Evolutionary conservation across 2,329 filamentous ascomycete genomes (phyloP).

Genomic region (Talaromyces sp.): DNA sequence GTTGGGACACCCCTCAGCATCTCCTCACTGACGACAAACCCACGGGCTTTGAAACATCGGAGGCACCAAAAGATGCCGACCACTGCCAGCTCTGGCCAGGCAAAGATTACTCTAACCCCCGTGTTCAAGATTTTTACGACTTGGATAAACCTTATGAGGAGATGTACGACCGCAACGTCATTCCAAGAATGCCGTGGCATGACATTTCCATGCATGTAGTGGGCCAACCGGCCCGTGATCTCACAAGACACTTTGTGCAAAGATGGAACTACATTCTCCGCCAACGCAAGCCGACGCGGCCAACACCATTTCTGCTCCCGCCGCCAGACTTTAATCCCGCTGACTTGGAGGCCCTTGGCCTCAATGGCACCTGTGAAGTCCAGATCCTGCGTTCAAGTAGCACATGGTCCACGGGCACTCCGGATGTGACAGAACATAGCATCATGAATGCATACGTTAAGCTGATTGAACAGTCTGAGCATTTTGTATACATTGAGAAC

Average conservation of each 20-base stretch:
- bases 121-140: constrained; percentile 90
- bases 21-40: constrained; percentile 86
- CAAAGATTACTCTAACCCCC: constrained; percentile 96
- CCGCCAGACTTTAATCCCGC: constrained; percentile 85
- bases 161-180: constrained; percentile 90
- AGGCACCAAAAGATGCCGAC: constrained; percentile 76
- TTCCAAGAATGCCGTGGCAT: constrained; percentile 97
- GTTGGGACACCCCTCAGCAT: constrained; percentile 96
- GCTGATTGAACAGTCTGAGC: constrained; percentile 89
- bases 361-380: constrained; percentile 92
- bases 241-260: constrained; percentile 95
- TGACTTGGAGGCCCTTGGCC: constrained; percentile 80
- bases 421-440: constrained; percentile 79
- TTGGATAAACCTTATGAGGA: constrained; percentile 95
- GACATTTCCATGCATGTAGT: constrained; percentile 98
- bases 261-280: constrained; percentile 96
- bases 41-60: constrained; percentile 81
- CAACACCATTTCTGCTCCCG: constrained; percentile 87
- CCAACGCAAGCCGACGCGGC: constrained; percentile 86
- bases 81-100: constrained; percentile 95
- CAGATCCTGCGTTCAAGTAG: constrained; percentile 89
- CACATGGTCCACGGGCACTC: constrained; percentile 86
- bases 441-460: constrained; percentile 95
- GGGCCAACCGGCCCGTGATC: constrained; percentile 87
- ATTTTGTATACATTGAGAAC: constrained; percentile 98